Evolutionary conservation across 2,329 filamentous ascomycete species (phyloP), one percentile per base, ranked within the genome.

Genomic region (Fusarium sp.): DNA sequence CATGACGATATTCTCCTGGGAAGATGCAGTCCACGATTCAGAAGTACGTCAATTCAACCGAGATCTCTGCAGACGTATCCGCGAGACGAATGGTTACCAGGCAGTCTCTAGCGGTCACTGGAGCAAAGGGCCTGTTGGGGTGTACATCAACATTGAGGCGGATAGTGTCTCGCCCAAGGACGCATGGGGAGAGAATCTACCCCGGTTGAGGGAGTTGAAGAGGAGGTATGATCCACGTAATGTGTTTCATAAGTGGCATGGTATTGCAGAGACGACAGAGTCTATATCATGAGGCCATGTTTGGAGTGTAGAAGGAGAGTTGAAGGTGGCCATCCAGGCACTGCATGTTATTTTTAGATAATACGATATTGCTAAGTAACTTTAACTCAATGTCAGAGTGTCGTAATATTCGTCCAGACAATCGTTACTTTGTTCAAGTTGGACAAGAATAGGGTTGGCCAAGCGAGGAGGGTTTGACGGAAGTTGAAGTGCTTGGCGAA

Each of bases 1-100:
- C 1, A 75, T 81, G 56, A 77, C 81, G 2, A 70, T 73, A 6
- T 76, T 82, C 29, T 76, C 78, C 10, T 85, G 83, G 83, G 76
- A 77, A 1, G 77, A 81, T 36, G 36, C 73, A 4, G 71, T 65
- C 6, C 76, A 79, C 20, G 83, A 85, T 62, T 31, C 33, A 1
- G 73, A 77, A 9, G 76, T 81, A 18, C 76, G 81, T 0, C 69
- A 73, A 2, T 82, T 81, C 72, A 83, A 82, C 16, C 73, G 81
- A 3, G 71, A 74, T 10, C 50, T 83, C 6, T 75, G 70, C 40
- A 62, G 42, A 4, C 61, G 68, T 33, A 72, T 79, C 31, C 70
- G 74, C 2, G 64, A 67, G 42, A 65, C 67, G 8, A 70, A 70
- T 25, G 76, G 73, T 14, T 74, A 75, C 38, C 68, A 73, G 36